Evolutionary conservation across 768 basidiomycete genomes (phyloP).

Genomic region (Chalciporus piperatus): DNA sequence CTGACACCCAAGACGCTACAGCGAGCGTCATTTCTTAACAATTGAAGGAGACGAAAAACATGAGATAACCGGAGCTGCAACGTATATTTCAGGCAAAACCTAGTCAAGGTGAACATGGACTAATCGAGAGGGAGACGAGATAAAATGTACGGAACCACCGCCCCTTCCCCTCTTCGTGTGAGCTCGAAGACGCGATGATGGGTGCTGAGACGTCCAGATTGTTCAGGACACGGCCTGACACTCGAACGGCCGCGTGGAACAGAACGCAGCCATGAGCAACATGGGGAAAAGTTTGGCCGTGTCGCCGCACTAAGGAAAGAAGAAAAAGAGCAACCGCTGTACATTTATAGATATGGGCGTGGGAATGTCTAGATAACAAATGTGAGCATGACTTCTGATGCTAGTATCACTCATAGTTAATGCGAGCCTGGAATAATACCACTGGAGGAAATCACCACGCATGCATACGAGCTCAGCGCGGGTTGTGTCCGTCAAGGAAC

Average conservation of each 20-base stretch:
- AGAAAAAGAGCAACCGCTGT: background rate
- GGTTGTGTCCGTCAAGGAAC: no score
- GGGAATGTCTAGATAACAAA: background rate
- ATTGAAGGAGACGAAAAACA: no score
- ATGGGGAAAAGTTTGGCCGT: conserved; percentile 77
- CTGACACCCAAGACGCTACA: no score
- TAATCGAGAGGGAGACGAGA: background rate
- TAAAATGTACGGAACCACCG: conserved; percentile 62
- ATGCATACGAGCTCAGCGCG: no score
- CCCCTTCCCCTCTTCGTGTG: conserved; percentile 62
- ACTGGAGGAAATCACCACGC: no score
- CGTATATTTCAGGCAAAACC: background rate
- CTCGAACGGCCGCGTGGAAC: conserved; percentile 74
- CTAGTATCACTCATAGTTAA: no score
- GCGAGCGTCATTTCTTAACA: no score
- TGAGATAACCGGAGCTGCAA: no score
- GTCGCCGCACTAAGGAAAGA: conserved; percentile 70
- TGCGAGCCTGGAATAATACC: no score
- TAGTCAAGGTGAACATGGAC: background rate
- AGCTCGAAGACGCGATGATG: conserved; percentile 49
- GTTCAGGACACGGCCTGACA: conserved; percentile 82
- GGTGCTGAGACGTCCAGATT: conserved; percentile 82
- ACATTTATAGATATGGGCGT: background rate
- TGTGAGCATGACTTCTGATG: no score
- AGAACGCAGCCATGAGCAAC: conserved; percentile 80